Base-by-base conservation (phyloP, 2,329 filamentous ascomycete genomes). In the Teratosphaeria viscida region DNA sequence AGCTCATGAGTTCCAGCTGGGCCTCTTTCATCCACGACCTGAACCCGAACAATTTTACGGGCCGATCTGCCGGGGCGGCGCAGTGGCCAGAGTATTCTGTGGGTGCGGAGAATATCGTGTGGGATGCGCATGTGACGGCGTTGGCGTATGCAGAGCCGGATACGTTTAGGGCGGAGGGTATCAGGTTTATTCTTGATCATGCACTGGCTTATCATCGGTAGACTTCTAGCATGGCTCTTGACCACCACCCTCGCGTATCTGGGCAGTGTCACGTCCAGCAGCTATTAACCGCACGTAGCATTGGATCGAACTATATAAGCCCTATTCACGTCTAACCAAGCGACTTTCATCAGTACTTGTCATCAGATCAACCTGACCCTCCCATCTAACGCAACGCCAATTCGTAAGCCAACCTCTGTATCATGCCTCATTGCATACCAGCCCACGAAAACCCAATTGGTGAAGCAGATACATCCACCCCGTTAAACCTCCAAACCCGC, bases 1-100 rank as follows among this genome's bases (percentile, higher is more conserved):
- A 71, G 52, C 67, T 76, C 39, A 80, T 80, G 77, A 73, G 70
- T 61, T 72, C 67, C 54, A 72, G 69, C 57, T 80, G 78, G 78
- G 73, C 74, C 2, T 72, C 70, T 23, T 80, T 80, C 65, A 72
- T 80, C 14, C 63, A 72, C 55, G 60, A 74, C 64, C 65, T 74
- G 66, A 62, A 79, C 70, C 73, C 76, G 52, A 76, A 76, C 58
- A 62, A 61, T 3, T 72, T 58, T 56, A 61, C 57, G 5, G 69
- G 65, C 1, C 61, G 66, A 43, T 58, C 61, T 5, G 58, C 62
- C 6, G 61, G 61, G 32, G 56, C 71, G 43, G 49, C 57, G 16
- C 59, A 58, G 11, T 80, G 78, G 78, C 75, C 76, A 0, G 61
- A 58, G 56, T 80, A 80, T 62, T 67, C 68, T 29, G 37, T 69